Conservation (phyloP, 495 filamentous ascomycete genomes). For the Elasticomyces elasticus region DNA sequence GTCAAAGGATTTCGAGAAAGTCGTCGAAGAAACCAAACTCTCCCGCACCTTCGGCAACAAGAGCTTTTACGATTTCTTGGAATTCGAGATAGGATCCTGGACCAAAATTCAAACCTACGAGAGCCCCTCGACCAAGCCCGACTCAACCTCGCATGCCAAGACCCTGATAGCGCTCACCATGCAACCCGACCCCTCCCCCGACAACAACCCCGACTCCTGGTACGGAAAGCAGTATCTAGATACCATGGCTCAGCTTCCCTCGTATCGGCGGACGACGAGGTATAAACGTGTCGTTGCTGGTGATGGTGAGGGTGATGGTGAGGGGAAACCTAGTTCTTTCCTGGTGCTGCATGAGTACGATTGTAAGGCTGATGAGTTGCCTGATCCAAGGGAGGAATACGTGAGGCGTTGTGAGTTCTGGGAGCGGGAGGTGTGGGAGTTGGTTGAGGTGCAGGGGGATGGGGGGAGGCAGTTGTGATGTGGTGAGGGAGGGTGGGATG, state of each 20-base stretch:
- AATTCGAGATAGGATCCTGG: constrained; percentile 9
- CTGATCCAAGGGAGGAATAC: constrained; percentile 20
- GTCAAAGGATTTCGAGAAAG: neutral
- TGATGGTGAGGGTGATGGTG: no score
- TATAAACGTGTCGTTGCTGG: constrained; percentile 15
- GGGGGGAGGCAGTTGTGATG: neutral
- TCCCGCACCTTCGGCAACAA: constrained; percentile 5
- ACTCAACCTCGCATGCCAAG: neutral
- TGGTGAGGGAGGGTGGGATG: neutral
- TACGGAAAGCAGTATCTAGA: constrained; percentile 24
- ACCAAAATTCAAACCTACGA: constrained; percentile 20
- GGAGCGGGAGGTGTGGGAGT: constrained; percentile 14
- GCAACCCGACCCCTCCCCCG: constrained; percentile 12
- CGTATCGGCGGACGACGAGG: constrained; percentile 20
- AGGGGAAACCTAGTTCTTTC: constrained; percentile 11
- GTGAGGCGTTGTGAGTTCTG: constrained; percentile 2
- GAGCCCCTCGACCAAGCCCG: constrained; percentile 1
- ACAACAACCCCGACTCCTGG: constrained; percentile 22
- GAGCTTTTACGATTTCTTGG: constrained; percentile 3
- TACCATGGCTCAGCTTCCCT: constrained; percentile 18
- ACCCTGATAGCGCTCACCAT: constrained; percentile 9
- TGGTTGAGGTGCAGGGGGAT: constrained; percentile 10
- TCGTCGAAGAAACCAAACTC: neutral
- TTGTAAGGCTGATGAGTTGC: constrained; percentile 11
- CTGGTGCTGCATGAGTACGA: constrained; percentile 23